phyloP scores from a whole-genome alignment of 148 eudicot species.

The Tetragonia tetragonoides region DNA sequence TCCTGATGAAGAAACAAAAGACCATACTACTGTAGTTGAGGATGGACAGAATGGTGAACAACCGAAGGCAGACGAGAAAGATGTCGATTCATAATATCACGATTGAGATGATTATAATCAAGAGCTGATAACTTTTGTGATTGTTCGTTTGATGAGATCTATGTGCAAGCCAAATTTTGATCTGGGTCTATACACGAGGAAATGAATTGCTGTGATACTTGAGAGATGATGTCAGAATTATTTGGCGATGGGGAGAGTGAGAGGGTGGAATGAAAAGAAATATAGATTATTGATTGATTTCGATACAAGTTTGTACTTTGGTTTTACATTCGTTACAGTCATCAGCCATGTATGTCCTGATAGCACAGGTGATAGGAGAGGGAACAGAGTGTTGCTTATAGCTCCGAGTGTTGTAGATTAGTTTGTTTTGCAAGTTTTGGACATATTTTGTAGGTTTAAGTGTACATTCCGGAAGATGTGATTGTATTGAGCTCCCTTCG shows the following conservation, averaged over 20 bases:
- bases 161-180: too few relatives aligned
- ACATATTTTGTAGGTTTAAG: constrained; percentile 5
- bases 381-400: not conserved
- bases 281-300: not conserved
- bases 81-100: constrained; percentile 14
- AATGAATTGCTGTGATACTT: not conserved
- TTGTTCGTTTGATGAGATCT: not conserved
- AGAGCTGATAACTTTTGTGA: not conserved
- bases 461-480: constrained; percentile 3
- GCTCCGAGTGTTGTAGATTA: not conserved
- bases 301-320: not conserved
- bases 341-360: constrained; percentile 9
- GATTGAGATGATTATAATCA: not conserved
- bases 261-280: not conserved
- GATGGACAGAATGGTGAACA: constrained; percentile 21
- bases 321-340: not conserved
- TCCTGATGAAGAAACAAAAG: constrained; percentile 34
- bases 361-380: not conserved
- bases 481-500: not conserved
- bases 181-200: not conserved
- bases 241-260: too few relatives aligned
- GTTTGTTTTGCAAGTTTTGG: not conserved
- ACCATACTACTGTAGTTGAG: constrained; percentile 29
- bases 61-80: constrained; percentile 13
- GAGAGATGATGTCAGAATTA: not conserved